A percentile compares a stretch with the other conserved stretches of the same genome.
These are phyloP conservation scores for Aquanectria penicillioides DNA, from an alignment of 2,329 filamentous ascomycete species.

Conservation along the genomic window DNA sequence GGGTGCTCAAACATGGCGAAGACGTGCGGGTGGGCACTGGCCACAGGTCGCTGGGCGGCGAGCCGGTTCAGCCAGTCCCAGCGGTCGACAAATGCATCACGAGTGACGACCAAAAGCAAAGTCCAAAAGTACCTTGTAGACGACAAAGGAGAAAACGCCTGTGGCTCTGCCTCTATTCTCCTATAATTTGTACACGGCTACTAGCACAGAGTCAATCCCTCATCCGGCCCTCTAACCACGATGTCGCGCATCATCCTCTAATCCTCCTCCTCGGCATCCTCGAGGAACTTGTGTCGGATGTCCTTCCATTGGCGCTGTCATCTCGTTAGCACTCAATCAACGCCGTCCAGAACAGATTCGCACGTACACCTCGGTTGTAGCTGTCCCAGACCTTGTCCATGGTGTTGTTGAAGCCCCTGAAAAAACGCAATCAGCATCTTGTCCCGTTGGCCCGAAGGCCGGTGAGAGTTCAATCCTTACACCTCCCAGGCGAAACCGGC, in stretches of 20 bases:
- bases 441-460: slow-evolving; percentile 26
- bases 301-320: slow-evolving; percentile 98
- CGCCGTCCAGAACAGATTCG: background rate
- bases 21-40: background rate
- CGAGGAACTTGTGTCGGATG: slow-evolving; percentile 89
- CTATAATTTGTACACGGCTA: slow-evolving; percentile 48
- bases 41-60: background rate
- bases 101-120: background rate
- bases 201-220: slow-evolving; percentile 40
- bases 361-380: slow-evolving; percentile 89
- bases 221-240: slow-evolving; percentile 29
- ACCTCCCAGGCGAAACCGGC: slow-evolving; percentile 92
- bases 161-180: slow-evolving; percentile 44
- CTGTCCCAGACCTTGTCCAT: slow-evolving; percentile 91
- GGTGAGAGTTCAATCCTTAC: slow-evolving; percentile 64
- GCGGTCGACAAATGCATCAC: slow-evolving; percentile 18
- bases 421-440: slow-evolving; percentile 46
- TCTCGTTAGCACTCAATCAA: slow-evolving; percentile 39
- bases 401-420: slow-evolving; percentile 81
- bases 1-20: background rate
- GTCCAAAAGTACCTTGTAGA: background rate
- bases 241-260: slow-evolving; percentile 30
- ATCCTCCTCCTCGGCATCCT: slow-evolving; percentile 68
- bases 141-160: slow-evolving; percentile 30
- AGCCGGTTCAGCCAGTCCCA: background rate